phyloP scores from a whole-genome alignment of 768 basidiomycete genomes.

The Candolleomyces efflorescens region DNA sequence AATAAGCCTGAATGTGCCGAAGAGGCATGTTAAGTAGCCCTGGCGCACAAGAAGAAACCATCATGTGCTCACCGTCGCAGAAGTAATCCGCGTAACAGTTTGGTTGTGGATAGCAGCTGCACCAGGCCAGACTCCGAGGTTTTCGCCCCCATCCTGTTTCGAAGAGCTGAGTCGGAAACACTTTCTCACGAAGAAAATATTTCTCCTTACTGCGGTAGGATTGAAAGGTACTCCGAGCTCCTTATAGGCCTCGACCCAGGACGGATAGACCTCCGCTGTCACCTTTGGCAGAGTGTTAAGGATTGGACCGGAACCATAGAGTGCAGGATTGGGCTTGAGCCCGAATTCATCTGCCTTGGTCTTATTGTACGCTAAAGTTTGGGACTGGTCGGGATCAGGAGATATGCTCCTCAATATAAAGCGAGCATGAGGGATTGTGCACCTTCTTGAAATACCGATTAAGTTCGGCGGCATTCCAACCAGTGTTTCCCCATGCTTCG shows the following conservation, averaged over 20 bases:
- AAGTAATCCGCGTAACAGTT: constrained; percentile 12
- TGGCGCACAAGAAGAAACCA: not conserved
- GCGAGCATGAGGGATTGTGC: too few species aligned
- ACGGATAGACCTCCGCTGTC: not conserved
- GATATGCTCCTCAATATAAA: too few species aligned
- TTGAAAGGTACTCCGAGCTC: constrained; percentile 14
- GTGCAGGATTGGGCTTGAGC: constrained; percentile 1
- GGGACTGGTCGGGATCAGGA: constrained; percentile 3
- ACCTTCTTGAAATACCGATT: constrained; percentile 15
- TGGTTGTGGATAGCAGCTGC: constrained; percentile 11
- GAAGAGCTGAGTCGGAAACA: not conserved
- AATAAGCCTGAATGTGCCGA: constrained; percentile 3
- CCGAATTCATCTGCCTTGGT: not conserved
- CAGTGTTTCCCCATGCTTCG: constrained; percentile 11
- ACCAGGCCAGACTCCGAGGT: not conserved
- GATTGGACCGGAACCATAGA: constrained; percentile 15
- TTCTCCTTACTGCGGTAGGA: constrained; percentile 11
- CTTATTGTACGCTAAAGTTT: constrained; percentile 7
- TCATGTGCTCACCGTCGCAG: constrained; percentile 14
- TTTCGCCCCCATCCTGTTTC: not conserved
- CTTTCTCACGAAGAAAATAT: not conserved
- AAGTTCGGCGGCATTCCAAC: constrained; percentile 13
- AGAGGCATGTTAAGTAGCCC: not conserved
- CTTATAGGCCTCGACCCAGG: constrained; percentile 10
- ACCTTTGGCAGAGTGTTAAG: constrained; percentile 10